Evolutionary conservation across 1,284 basidiomycete genomes (phyloP), one percentile per base, ranked within the genome.

Genomic region (Sphaerobolus stellatus): DNA sequence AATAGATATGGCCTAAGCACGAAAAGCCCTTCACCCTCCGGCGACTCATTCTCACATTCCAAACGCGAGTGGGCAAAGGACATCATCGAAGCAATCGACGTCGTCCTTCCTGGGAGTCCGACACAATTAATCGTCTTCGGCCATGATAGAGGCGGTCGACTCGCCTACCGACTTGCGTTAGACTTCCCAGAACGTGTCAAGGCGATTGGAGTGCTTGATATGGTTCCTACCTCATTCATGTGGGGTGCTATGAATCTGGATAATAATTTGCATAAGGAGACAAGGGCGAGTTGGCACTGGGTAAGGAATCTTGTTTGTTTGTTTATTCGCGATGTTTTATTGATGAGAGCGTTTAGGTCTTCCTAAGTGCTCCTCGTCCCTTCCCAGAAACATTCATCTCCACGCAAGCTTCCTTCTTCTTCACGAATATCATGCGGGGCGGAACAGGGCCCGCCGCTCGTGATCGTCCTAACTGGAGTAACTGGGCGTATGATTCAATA

Each of bases 91-190:
- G 57, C 61, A 20, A 52, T 62, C 24, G 61, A 64, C 45, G n/a
- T n/a, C n/a, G 49, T 64, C 31, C 56, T 59, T 48, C 24, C 44
- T 33, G 5, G 4, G 11, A n/a, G 4, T 16, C 33, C 27, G 2
- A 40, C 43, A 18, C 59, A 58, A 36, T 33, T 68, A 41, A 61
- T 68, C 25, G 50, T 59, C 1, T 58, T 58, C 41, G 66, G 65
- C 4, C 66, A 68, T 52, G 65, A 68, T 54, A 64, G 66, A 43
- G 66, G 66, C 11, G 66, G 59, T 2, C 60, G 65, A 16, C 46
- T 66, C 9, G 62, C 64, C 0, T 68, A 68, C 52, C 57, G 65
- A 3, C 57, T 68, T 45, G 60, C 66, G 11, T 58, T 66, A 24
- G 64, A 66, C 40, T 56, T 44, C 16, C 62, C 59, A 1, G 51